phyloP scores from a whole-genome alignment of 805 yeast species.

The Barnettozyma sucrosica region DNA sequence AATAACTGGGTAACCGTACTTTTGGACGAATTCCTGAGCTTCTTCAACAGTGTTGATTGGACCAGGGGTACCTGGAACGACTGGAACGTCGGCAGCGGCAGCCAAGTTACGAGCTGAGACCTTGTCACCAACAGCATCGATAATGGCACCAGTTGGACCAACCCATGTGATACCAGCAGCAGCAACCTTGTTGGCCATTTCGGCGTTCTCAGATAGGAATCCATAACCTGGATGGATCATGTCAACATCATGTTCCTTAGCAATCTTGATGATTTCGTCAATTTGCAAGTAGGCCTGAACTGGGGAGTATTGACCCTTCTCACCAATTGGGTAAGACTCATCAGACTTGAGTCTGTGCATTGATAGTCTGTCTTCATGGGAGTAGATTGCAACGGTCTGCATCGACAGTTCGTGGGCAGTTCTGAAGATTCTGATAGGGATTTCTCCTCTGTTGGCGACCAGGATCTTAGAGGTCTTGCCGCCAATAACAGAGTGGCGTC shows the following conservation, averaged over 20 bases:
- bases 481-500: slow-evolving; percentile 38
- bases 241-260: slow-evolving; percentile 68
- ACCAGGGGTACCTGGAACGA: slow-evolving; percentile 97
- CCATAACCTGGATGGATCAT: slow-evolving; percentile 96
- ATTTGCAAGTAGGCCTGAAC: slow-evolving; percentile 94
- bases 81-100: slow-evolving; percentile 74
- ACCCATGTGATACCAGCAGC: slow-evolving; percentile 92
- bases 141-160: slow-evolving; percentile 84
- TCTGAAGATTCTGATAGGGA: slow-evolving; percentile 85
- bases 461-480: slow-evolving; percentile 47
- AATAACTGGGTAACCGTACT: slow-evolving; percentile 93
- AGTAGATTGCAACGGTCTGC: slow-evolving; percentile 95
- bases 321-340: slow-evolving; percentile 89
- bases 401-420: slow-evolving; percentile 96
- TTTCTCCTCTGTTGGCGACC: slow-evolving; percentile 83
- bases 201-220: slow-evolving; percentile 84
- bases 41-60: slow-evolving; percentile 80
- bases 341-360: slow-evolving; percentile 95
- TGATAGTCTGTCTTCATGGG: slow-evolving; percentile 90
- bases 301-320: slow-evolving; percentile 84
- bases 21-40: slow-evolving; percentile 70
- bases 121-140: slow-evolving; percentile 95
- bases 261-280: slow-evolving; percentile 88
- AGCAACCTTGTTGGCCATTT: slow-evolving; percentile 87
- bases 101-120: slow-evolving; percentile 92